Evolutionary conservation across 2,329 filamentous ascomycete genomes (phyloP).

Genomic region (Plectosphaerella plurivora): DNA sequence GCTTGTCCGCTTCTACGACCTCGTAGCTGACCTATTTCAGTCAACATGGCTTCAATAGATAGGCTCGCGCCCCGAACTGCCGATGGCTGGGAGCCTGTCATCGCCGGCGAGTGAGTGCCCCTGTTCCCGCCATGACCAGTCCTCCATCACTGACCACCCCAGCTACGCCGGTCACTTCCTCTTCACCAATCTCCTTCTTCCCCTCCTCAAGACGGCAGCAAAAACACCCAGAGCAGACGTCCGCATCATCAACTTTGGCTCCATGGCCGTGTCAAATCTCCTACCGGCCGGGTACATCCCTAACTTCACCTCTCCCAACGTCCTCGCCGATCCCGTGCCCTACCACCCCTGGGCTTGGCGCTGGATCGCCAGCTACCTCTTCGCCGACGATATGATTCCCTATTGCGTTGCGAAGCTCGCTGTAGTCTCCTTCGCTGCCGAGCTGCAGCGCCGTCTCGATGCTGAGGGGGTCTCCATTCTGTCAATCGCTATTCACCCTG

Average conservation of each 20-base stretch:
- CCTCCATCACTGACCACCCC: background rate
- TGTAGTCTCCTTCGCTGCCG: conserved; percentile 14
- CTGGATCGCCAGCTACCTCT: conserved; percentile 3
- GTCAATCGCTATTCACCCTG: conserved; percentile 14
- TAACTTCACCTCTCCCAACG: conserved; percentile 10
- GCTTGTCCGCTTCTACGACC: background rate
- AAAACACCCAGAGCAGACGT: conserved; percentile 14
- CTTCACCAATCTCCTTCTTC: conserved; percentile 19
- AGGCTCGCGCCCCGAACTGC: background rate
- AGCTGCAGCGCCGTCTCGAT: conserved; percentile 15
- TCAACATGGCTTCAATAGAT: conserved; percentile 18
- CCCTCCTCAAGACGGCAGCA: conserved; percentile 17
- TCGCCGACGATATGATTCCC: conserved; percentile 16
- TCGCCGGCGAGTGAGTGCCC: conserved; percentile 15
- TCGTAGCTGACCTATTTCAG: conserved; percentile 7
- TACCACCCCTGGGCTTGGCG: conserved; percentile 12
- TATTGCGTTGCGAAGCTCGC: conserved; percentile 18
- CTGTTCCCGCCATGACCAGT: background rate
- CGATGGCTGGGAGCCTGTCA: conserved; percentile 17
- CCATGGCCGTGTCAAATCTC: conserved; percentile 10
- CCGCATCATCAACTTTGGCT: conserved; percentile 17
- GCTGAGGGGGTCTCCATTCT: conserved; percentile 9
- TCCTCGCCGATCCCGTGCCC: conserved; percentile 6
- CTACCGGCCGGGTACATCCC: conserved; percentile 14
- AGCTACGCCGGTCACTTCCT: conserved; percentile 22